Conservation (phyloP, 495 filamentous ascomycete species). For the Penicillium salamii region DNA sequence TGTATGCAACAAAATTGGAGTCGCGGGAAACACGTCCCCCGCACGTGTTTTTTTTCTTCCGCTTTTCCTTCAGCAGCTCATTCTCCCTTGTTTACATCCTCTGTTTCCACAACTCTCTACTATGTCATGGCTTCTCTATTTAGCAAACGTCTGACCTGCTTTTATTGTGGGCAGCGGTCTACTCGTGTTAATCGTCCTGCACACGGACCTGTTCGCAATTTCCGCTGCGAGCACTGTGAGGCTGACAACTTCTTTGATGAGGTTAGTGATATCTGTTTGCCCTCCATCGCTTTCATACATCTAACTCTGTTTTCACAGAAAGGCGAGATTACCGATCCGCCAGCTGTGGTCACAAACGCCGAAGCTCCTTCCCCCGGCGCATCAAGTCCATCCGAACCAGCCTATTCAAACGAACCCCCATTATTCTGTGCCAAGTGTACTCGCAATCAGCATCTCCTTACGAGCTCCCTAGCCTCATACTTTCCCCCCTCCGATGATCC, state of each 20-base stretch:
- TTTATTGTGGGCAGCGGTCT: constrained; percentile 70
- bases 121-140: constrained; percentile 49
- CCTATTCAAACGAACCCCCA: constrained; percentile 37
- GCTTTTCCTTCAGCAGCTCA: constrained; percentile 15
- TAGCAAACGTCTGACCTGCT: constrained; percentile 60
- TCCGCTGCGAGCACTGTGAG: constrained; percentile 71
- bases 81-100: constrained; percentile 12
- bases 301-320: constrained; percentile 37
- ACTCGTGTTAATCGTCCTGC: constrained; percentile 36
- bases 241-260: constrained; percentile 79
- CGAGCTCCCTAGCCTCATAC: constrained; percentile 64
- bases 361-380: constrained; percentile 21
- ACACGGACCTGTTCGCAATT: constrained; percentile 53
- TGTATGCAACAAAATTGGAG: background rate
- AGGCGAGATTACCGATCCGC: constrained; percentile 84
- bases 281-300: no score
- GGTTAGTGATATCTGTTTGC: constrained; percentile 25
- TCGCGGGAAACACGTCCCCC: constrained; percentile 14
- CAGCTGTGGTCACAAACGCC: constrained; percentile 51
- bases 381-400: constrained; percentile 29
- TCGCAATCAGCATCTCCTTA: constrained; percentile 78
- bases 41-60: constrained; percentile 32
- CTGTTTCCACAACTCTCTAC: background rate
- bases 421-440: constrained; percentile 76
- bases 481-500: constrained; percentile 66